Evolutionary conservation across 1,284 basidiomycete genomes (phyloP).

Genomic region (Moesziomyces globuligerus): DNA sequence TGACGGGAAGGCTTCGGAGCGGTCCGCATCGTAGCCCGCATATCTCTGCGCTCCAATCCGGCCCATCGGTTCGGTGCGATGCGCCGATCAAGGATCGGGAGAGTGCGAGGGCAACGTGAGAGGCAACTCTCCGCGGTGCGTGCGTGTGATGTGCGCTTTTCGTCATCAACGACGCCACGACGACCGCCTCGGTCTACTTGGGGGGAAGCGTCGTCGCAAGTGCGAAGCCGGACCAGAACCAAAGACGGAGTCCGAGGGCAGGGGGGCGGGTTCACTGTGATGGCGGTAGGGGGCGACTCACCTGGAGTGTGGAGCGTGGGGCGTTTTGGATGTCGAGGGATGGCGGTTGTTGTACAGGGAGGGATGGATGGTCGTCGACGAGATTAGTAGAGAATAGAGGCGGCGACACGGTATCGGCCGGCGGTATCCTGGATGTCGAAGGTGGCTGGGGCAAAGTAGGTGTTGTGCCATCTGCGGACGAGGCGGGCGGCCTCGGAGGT

Average conservation of each 20-base stretch:
- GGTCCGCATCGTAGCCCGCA: slow-evolving; percentile 26
- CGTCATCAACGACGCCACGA: slow-evolving; percentile 39
- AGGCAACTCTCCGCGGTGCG: slow-evolving; percentile 37
- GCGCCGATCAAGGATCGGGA: slow-evolving; percentile 8
- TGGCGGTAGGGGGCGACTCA: slow-evolving; percentile 32
- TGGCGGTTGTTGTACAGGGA: neutral
- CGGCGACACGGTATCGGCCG: slow-evolving; percentile 50
- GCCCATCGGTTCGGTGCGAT: slow-evolving; percentile 33
- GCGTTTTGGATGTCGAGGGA: slow-evolving; percentile 4
- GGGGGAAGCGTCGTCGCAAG: slow-evolving; percentile 29
- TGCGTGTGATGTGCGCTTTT: slow-evolving; percentile 17
- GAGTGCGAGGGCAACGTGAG: slow-evolving; percentile 10
- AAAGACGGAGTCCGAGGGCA: too few species aligned
- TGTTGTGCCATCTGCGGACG: slow-evolving; percentile 56
- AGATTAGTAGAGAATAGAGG: slow-evolving; percentile 46
- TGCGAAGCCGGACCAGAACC: neutral
- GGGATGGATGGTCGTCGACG: neutral
- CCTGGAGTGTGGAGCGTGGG: slow-evolving; percentile 14
- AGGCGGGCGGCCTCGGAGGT: slow-evolving; percentile 48
- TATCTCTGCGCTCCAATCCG: slow-evolving; percentile 6
- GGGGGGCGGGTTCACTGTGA: slow-evolving; percentile 11
- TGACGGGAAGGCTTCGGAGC: neutral
- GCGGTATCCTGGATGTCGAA: slow-evolving; percentile 53
- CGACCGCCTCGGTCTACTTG: slow-evolving; percentile 9
- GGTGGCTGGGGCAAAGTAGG: slow-evolving; percentile 46